Evolutionary conservation across 306 rosid species (phyloP).

Genomic region (Mimosa pudica): DNA sequence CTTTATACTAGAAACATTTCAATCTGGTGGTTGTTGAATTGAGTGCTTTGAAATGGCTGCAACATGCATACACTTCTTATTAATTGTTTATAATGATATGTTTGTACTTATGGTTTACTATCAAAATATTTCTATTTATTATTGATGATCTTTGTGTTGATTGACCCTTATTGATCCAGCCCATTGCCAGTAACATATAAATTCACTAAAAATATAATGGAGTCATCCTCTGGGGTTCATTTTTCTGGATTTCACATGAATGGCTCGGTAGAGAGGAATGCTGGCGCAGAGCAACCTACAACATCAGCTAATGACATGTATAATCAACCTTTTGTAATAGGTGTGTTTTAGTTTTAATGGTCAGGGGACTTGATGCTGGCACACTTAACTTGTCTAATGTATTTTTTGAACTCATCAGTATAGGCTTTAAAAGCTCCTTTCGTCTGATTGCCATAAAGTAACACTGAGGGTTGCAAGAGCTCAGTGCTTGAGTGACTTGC

Average conservation of each 20-base stretch:
- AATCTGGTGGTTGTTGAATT: slow-evolving; percentile 14
- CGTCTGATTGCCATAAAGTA: slow-evolving; percentile 13
- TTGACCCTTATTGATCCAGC: slow-evolving; percentile 39
- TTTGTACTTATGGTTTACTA: background rate
- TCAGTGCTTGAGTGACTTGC: too few species aligned
- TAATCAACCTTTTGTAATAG: slow-evolving; percentile 92
- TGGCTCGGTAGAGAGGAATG: slow-evolving; percentile 61
- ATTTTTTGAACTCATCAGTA: background rate
- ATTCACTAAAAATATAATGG: slow-evolving; percentile 78
- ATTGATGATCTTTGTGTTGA: slow-evolving; percentile 11
- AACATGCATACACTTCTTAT: slow-evolving; percentile 1
- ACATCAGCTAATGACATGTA: slow-evolving; percentile 67
- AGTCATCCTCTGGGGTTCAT: slow-evolving; percentile 93
- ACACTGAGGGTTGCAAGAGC: too few species aligned
- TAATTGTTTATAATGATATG: background rate
- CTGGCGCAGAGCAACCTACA: slow-evolving; percentile 57
- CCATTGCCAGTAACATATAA: slow-evolving; percentile 59
- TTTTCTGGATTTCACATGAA: slow-evolving; percentile 98
- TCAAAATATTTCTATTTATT: background rate
- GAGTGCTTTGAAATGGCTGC: slow-evolving; percentile 19
- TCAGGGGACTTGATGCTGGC: background rate
- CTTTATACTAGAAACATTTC: slow-evolving; percentile 10
- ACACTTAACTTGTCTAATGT: background rate
- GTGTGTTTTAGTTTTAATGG: slow-evolving; percentile 47
- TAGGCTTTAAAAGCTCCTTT: slow-evolving; percentile 12